Percentiles rank a stretch among this genome's conserved stretches.
These are phyloP conservation scores for Ramicandelaber brevisporus DNA, from an alignment of 192 early-diverging fungal genomes.

Conservation along the genomic window DNA sequence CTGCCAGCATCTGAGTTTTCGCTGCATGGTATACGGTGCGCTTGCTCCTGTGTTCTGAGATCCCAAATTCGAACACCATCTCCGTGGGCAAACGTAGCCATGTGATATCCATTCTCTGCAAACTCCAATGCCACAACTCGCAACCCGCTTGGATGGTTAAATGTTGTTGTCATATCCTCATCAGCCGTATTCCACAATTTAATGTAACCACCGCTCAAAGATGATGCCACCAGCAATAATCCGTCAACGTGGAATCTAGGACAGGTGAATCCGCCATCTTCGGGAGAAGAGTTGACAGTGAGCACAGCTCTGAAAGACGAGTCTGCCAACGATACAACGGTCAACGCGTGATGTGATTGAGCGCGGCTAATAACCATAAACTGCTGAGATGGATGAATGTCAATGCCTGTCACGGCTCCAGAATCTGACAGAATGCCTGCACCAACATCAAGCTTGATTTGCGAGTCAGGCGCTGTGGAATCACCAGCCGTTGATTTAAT, in stretches of 20 bases:
- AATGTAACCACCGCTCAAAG: slow-evolving; percentile 33
- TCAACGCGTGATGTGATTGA: too few species aligned
- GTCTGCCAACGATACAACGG: too few species aligned
- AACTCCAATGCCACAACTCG: slow-evolving; percentile 47
- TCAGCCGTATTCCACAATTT: slow-evolving; percentile 67
- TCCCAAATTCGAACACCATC: slow-evolving; percentile 78
- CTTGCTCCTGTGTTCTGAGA: slow-evolving; percentile 55
- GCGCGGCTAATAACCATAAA: too few species aligned
- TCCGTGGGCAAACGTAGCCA: slow-evolving; percentile 49
- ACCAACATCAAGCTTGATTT: too few species aligned
- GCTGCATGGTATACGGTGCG: too few species aligned
- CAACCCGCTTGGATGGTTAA: slow-evolving; percentile 8
- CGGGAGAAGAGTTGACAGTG: slow-evolving; percentile 2
- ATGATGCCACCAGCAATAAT: slow-evolving; percentile 57
- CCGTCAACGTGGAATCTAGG: slow-evolving; percentile 82
- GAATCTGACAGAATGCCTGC: too few species aligned
- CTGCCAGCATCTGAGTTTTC: too few species aligned
- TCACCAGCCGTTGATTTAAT: too few species aligned
- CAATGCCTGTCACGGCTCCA: too few species aligned
- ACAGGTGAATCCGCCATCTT: slow-evolving; percentile 3
- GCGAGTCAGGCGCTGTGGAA: too few species aligned
- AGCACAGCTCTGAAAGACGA: slow-evolving; percentile 3
- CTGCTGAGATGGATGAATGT: too few species aligned
- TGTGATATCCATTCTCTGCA: slow-evolving; percentile 82
- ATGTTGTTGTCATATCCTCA: slow-evolving; percentile 25